phyloP scores from a whole-genome alignment of 2,329 filamentous ascomycete species.

The Orbilia blumenaviensis region DNA sequence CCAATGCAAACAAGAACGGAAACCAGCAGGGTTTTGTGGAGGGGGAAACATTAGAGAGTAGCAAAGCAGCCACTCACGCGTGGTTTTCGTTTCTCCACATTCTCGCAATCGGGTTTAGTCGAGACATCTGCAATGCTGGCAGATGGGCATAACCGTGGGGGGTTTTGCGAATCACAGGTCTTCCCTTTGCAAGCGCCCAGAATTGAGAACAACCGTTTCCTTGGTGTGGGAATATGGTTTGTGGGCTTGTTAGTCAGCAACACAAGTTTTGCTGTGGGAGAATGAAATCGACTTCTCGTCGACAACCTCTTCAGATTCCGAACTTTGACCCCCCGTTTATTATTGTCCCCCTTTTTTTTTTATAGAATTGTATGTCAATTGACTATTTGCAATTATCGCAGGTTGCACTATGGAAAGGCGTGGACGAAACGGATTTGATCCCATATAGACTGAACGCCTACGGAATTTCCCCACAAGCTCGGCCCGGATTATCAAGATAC shows the following conservation, averaged over 20 bases:
- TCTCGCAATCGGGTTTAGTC: conserved; percentile 53
- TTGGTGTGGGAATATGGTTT: too few species aligned
- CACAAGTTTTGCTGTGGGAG: conserved; percentile 22
- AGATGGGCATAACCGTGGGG: conserved; percentile 41
- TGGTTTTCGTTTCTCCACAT: conserved; percentile 50
- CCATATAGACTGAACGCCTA: neutral
- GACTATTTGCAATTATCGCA: neutral
- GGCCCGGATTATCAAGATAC: neutral
- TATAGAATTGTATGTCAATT: conserved; percentile 5
- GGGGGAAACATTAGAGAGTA: too few species aligned
- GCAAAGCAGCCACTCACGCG: conserved; percentile 49
- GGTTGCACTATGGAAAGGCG: neutral
- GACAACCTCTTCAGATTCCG: neutral
- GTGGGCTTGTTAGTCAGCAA: conserved; percentile 45
- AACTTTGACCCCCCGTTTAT: too few species aligned
- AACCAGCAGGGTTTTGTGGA: neutral
- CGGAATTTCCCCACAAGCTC: neutral
- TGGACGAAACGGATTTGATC: neutral
- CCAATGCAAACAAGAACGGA: conserved; percentile 13
- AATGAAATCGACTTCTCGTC: neutral
- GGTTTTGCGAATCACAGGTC: conserved; percentile 7
- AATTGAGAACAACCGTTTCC: neutral
- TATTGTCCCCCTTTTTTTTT: neutral
- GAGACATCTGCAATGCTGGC: conserved; percentile 28
- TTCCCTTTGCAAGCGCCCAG: neutral